Conservation (phyloP, 306 rosid genomes). For the Trifolium repens region DNA sequence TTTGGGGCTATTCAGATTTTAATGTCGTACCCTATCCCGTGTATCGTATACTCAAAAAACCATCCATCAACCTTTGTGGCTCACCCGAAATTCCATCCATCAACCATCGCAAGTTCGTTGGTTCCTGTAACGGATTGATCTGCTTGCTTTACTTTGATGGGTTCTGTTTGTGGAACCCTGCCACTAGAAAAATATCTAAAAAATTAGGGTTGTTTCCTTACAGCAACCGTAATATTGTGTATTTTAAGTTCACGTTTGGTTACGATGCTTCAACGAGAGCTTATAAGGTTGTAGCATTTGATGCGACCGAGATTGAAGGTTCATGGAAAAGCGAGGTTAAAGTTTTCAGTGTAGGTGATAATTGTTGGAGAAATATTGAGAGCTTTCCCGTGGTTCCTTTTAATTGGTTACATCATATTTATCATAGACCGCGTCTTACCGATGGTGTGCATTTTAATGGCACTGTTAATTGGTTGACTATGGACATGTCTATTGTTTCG, state of each 20-base stretch:
- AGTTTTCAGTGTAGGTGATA: neutral
- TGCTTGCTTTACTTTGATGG: neutral
- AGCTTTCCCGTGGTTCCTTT: neutral
- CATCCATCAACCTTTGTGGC: neutral
- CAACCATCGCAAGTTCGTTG: neutral
- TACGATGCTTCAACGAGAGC: neutral
- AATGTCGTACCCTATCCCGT: no score
- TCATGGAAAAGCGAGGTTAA: neutral
- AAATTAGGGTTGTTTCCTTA: neutral
- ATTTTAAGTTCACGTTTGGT: no score
- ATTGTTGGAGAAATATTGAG: slow-evolving; percentile 13
- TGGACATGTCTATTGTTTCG: neutral
- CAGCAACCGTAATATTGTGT: no score
- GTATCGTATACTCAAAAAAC: neutral
- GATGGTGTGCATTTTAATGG: no score
- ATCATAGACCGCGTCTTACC: no score
- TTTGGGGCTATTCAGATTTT: no score
- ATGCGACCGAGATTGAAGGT: no score
- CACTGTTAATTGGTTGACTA: no score
- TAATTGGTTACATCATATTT: no score
- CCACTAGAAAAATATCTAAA: neutral
- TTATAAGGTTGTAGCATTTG: neutral
- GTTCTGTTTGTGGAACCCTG: neutral
- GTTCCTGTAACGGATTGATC: slow-evolving; percentile 6
- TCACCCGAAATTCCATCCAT: neutral